phyloP scores from a whole-genome alignment of 73 alveolate genomes.

The Stentor roeselii region DNA sequence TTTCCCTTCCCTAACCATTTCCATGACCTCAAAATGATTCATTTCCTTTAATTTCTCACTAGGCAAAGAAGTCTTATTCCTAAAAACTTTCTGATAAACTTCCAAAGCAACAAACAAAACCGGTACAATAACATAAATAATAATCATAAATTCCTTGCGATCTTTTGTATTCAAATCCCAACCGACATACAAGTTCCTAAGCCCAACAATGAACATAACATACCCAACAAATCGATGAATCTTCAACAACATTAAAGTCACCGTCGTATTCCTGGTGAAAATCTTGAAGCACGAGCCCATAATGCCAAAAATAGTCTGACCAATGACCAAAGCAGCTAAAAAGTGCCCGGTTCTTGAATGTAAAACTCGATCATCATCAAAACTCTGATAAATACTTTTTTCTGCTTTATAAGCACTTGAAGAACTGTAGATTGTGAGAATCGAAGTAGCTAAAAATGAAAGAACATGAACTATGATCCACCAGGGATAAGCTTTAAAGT shows the following conservation, averaged over 20 bases:
- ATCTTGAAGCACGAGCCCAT: background rate
- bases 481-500: background rate
- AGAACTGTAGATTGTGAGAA: background rate
- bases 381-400: background rate
- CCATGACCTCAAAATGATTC: too few species aligned
- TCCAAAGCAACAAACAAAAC: background rate
- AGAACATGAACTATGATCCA: background rate
- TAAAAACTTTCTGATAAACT: background rate
- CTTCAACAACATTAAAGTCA: background rate
- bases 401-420: background rate
- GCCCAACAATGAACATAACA: conserved; percentile 19
- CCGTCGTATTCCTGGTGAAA: background rate
- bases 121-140: background rate
- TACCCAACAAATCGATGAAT: background rate
- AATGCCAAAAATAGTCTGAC: background rate
- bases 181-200: background rate
- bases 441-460: background rate
- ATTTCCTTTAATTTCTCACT: too few species aligned
- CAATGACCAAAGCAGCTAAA: background rate
- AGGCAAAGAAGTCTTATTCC: too few species aligned
- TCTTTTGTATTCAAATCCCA: background rate
- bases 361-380: background rate
- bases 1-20: too few species aligned
- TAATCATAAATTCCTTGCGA: background rate
- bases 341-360: conserved; percentile 2